Base-by-base conservation (phyloP, 78 protist species). In the Dictyostelium brefeldianum region DNA sequence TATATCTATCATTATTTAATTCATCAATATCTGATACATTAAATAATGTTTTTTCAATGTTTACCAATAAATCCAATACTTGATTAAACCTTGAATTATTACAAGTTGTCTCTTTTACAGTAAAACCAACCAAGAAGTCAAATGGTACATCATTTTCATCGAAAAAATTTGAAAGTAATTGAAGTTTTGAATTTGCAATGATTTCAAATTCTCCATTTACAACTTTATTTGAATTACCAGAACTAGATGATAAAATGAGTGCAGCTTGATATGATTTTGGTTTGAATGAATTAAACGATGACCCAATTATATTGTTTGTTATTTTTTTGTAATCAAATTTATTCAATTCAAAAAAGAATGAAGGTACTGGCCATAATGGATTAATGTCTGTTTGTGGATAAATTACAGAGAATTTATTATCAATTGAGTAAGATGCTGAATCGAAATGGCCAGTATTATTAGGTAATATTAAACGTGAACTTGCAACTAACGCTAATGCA, bases 1-100 rank as follows among this genome's bases (percentile, higher is more conserved):
- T 67, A 31, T 67, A 67, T 67, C 75, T 67, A 31, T 67, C 27
- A 67, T 67, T 67, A 67, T 67, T 67, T 67, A 67, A 67, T 17
- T 67, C 75, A 17, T 67, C 75, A 67, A 67, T 31, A 67, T 67
- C 75, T 17, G 75, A 67, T 14, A 67, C 47, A 67, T 67, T 67
- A 31, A 67, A 67, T 31, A 67, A 31, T 67, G 48, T 17, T 5
- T 14, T 15, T 41, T 67, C 50, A 27, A 43, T 67, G 27, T 29
- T 17, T 29, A 29, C 75, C 27, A 67, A 29, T 27, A 11, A 31
- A 29, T 41, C 50, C 6, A 67, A 67, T 27, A 67, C 22, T 31
- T 67, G 4, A 27, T 67, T 14, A 67, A 67, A 67, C 36, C 31
- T 47, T 15, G 48, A 14, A 31, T 67, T 31, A 67, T 67, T 29